Evolutionary conservation across 116 monocot genomes (phyloP).

Genomic region (Phalaenopsis hybrid): DNA sequence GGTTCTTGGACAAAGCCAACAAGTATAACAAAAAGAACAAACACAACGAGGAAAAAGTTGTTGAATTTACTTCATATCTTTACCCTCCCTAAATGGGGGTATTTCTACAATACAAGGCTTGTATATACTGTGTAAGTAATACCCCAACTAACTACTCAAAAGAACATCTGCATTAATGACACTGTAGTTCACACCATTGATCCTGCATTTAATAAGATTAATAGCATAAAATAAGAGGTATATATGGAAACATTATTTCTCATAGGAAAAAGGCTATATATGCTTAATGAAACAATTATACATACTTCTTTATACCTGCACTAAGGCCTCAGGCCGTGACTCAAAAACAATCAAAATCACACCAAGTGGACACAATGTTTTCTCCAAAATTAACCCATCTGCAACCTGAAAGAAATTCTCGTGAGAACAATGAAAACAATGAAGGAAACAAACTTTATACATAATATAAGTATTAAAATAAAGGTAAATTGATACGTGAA

Average conservation of each 20-base stretch:
- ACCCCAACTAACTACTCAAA: not conserved
- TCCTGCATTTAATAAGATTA: not conserved
- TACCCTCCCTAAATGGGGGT: no score
- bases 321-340: conserved; percentile 94
- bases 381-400: conserved; percentile 79
- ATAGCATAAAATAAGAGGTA: not conserved
- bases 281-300: not conserved
- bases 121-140: no score
- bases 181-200: no score
- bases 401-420: conserved; percentile 45
- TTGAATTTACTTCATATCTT: no score
- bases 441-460: not conserved
- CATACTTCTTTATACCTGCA: conserved; percentile 51
- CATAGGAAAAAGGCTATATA: not conserved
- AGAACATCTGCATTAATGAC: not conserved
- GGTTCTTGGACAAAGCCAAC: no score
- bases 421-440: not conserved
- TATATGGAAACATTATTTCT: not conserved
- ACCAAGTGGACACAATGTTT: conserved; percentile 70
- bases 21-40: no score
- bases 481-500: not conserved
- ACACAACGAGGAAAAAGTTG: no score
- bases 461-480: not conserved
- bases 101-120: no score
- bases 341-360: conserved; percentile 96